Evolutionary conservation across 163 green algal species (phyloP), one percentile per base, ranked within the genome.

Genomic region (Botryococcus braunii): DNA sequence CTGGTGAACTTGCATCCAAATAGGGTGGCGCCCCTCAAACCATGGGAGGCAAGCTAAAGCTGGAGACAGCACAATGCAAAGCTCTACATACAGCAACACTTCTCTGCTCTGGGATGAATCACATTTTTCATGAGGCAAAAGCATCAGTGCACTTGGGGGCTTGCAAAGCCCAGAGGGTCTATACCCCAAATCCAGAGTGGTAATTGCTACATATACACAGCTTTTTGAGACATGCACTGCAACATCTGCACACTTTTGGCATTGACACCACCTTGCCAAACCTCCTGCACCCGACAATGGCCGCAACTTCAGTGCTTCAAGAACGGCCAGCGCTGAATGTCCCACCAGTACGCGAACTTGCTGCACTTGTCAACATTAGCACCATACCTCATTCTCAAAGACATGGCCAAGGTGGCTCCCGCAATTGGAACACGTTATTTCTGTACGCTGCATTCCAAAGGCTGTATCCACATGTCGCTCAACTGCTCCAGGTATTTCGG

Each of bases 391-490:
- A 50, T 74, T 77, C 71, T 88, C 76, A 71, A 91, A 91, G 5
- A 77, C 79, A 65, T 79, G 74, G 7, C 66, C 91, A 48, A 97
- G 72, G 72, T 97, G 91, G 1, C 90, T 89, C 17, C 82, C 87
- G 66, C 88, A 88, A 25, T 83, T 84, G 29, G 69, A 58, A 73
- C 87, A 95, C 2, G 83, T 84, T 73, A 97, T 97, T 79, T 97
- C 90, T 4, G 81, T 73, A 2, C 89, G 74, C 64, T 66, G 65
- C 80, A 89, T 88, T 46, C 85, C 86, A 61, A 82, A 80, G 31
- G 77, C 56, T 29, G 25, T 76, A 68, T 93, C 87, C 48, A 80
- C 70, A 48, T 83, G 69, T 0, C 78, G 63, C 9, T 87, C 69
- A 4, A 86, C 68, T 11, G 71, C 49, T 0, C 70, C 78, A 6